These are phyloP conservation scores for Vigna trinervia DNA, from an alignment of 306 rosid species.

Conservation along the genomic window DNA sequence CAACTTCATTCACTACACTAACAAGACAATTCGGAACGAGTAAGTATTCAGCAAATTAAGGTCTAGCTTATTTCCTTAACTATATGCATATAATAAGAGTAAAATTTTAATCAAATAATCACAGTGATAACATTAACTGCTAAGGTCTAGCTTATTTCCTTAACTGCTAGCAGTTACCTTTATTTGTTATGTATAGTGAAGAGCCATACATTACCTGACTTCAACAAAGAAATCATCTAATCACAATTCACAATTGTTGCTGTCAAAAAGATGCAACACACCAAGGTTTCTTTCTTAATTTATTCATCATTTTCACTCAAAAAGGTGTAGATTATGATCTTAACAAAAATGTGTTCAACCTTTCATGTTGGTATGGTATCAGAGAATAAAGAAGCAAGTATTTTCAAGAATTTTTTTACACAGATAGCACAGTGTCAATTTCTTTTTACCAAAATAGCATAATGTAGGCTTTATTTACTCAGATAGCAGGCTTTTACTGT, in stretches of 20 bases:
- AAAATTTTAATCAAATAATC: background rate
- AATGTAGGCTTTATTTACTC: too few species aligned
- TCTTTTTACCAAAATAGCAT: too few species aligned
- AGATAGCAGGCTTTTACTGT: too few species aligned
- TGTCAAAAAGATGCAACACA: conserved; percentile 4
- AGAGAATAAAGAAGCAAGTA: background rate
- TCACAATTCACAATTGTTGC: conserved; percentile 1
- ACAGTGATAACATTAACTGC: conserved; percentile 1
- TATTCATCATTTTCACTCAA: background rate
- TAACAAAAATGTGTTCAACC: conserved; percentile 18
- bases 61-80: conserved; percentile 34
- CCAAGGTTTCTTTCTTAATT: background rate
- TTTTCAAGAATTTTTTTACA: background rate
- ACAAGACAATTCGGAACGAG: conserved; percentile 64
- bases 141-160: too few species aligned
- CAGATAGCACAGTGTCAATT: too few species aligned
- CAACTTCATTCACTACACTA: conserved; percentile 69
- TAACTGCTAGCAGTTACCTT: background rate
- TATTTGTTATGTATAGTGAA: conserved; percentile 15
- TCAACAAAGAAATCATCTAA: conserved; percentile 22
- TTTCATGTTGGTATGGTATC: conserved; percentile 30
- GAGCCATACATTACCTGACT: background rate
- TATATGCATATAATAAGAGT: conserved; percentile 4
- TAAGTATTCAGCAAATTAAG: conserved; percentile 48
- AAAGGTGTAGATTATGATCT: background rate